Evolutionary conservation across 345 rosid species (phyloP).

Genomic region (Citrus mangshanensis): DNA sequence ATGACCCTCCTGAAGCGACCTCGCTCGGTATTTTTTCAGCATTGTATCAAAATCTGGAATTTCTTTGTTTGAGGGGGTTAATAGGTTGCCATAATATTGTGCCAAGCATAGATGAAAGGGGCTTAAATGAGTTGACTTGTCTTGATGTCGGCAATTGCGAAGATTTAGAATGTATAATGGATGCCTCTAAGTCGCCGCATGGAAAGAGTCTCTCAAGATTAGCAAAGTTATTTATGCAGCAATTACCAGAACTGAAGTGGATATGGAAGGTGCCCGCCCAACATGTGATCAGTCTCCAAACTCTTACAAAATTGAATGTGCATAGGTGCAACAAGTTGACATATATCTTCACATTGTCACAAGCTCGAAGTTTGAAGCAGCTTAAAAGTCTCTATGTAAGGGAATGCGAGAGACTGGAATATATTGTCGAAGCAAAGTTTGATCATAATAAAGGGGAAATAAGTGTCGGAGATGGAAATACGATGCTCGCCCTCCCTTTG

Average conservation of each 20-base stretch:
- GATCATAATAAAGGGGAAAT: no score
- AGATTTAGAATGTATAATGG: not conserved
- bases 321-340: rapidly evolving
- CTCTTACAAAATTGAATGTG: no score
- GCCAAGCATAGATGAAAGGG: not conserved
- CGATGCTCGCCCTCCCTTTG: no score
- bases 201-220: not conserved
- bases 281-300: not conserved
- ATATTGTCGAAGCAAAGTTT: no score
- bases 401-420: rapidly evolving
- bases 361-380: no score
- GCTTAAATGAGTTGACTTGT: not conserved
- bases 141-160: no score
- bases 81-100: not conserved
- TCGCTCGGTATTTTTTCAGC: not conserved
- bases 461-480: no score
- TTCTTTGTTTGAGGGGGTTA: rapidly evolving
- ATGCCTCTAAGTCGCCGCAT: not conserved
- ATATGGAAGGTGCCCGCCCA: not conserved
- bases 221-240: rapidly evolving
- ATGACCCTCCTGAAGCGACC: rapidly evolving
- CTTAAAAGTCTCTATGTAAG: no score
- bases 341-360: no score
- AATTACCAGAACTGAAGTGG: not conserved
- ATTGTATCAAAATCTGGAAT: not conserved